Evolutionary conservation across 2,329 filamentous ascomycete genomes (phyloP), one percentile per base, ranked within the genome.

Genomic region (Diaporthe aspalathi): DNA sequence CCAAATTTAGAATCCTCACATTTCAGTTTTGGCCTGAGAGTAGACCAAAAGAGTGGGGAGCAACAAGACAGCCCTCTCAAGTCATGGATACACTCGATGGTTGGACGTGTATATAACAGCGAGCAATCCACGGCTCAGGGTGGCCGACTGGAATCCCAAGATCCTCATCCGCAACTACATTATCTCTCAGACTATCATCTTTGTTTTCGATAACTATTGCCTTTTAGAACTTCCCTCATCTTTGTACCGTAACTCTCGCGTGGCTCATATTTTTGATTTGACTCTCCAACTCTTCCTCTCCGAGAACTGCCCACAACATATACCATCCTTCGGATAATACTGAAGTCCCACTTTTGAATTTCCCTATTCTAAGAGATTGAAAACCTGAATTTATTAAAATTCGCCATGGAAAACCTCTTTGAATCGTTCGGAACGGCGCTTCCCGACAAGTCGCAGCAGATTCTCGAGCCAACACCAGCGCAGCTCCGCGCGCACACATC

Each of bases 41-140:
- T 53, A 53, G 50, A 7, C 50, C 14, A 53, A 53, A 53, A 53
- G 24, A 53, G 24, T 53, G 14, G 24, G 24, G 24, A 53, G 50
- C 24, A 53, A 53, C 14, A 53, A 53, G 24, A 32, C 50, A 53
- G 50, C 50, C 50, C 50, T 53, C 24, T 53, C 24, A 32, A 53
- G 50, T 29, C 14, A 8, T 32, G 14, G 5, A 53, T 53, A 32
- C 24, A 53, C 2, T 53, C 24, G 14, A 53, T 53, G 8, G 50
- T 53, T 53, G 24, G 50, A 53, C 50, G 16, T 53, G 6, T 53
- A 32, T 53, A 53, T 53, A 17, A 53, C 50, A 2, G 50, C 16
- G 1, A 53, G 50, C 14, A 50, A 5, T 50, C 47, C 22, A 50
- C 22, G 12, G 9, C 22, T 50, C 22, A 50, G 47, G 47, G 22